Percentiles rank a stretch among this genome's conserved stretches.
Conservation (phyloP, 345 rosid genomes). For the Camelina hispida region DNA sequence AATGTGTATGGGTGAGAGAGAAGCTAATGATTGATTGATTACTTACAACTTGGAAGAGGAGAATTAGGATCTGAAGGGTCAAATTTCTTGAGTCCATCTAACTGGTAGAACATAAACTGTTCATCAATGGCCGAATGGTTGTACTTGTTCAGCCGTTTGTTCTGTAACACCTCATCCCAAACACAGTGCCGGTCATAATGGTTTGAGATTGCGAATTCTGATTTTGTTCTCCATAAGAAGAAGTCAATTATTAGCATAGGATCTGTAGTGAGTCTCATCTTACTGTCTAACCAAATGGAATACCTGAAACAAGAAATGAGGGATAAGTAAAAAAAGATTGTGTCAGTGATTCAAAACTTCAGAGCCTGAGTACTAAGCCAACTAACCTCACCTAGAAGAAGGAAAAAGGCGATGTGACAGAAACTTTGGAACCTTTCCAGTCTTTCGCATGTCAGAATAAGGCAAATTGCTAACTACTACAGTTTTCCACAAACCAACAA, state of each 20-base stretch:
- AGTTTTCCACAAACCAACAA: conserved; percentile 85
- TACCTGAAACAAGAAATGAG: conserved; percentile 55
- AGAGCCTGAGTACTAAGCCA: conserved; percentile 37
- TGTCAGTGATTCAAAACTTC: conserved; percentile 8
- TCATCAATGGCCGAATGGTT: conserved; percentile 76
- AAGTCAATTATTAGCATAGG: conserved; percentile 80
- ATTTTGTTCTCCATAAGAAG: conserved; percentile 80
- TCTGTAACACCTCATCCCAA: conserved; percentile 92
- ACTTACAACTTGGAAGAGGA: conserved; percentile 88
- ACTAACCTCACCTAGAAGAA: conserved; percentile 72
- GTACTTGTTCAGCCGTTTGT: conserved; percentile 80
- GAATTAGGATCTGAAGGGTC: conserved; percentile 60
- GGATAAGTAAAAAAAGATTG: background rate
- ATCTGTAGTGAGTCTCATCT: conserved; percentile 83
- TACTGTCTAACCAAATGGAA: conserved; percentile 96
- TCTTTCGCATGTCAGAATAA: conserved; percentile 76
- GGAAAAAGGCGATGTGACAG: conserved; percentile 94
- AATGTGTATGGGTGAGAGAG: background rate
- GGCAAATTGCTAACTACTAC: conserved; percentile 81
- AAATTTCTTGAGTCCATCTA: conserved; percentile 85
- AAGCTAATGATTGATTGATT: conserved; percentile 19
- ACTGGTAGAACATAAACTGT: conserved; percentile 68
- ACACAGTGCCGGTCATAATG: conserved; percentile 96
- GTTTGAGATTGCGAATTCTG: conserved; percentile 95
- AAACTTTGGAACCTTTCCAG: conserved; percentile 95